These are phyloP conservation scores for Lenwebbia sp. DNA, from an alignment of 345 rosid genomes.

Conservation along the genomic window DNA sequence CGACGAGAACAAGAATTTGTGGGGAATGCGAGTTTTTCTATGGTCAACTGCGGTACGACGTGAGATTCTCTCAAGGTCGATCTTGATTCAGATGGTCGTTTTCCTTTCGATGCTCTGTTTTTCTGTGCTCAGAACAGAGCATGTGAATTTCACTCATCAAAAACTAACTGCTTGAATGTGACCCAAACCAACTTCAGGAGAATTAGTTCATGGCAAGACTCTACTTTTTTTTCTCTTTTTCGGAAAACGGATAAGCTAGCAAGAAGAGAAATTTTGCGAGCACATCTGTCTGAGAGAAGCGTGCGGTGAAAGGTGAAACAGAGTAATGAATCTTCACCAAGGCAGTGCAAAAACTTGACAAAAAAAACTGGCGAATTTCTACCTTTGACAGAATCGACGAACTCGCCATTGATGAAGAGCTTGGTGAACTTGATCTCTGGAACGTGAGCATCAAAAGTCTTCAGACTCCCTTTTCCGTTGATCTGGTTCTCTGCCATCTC, in stretches of 20 bases:
- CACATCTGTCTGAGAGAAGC: not conserved
- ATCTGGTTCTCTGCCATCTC: conserved; percentile 20
- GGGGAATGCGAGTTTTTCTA: not conserved
- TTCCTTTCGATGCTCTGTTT: not conserved
- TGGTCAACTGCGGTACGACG: not conserved
- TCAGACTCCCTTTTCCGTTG: conserved; percentile 20
- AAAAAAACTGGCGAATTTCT: not conserved
- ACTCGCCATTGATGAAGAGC: conserved; percentile 64
- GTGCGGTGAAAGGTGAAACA: not conserved
- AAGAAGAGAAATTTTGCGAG: too few species aligned
- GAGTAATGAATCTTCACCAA: not conserved
- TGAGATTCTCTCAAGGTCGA: not conserved
- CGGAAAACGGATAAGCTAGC: too few species aligned
- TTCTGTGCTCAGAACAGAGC: not conserved
- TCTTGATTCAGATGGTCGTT: not conserved
- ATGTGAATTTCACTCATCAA: not conserved
- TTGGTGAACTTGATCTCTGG: conserved; percentile 55
- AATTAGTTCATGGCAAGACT: not conserved
- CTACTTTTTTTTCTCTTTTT: too few species aligned
- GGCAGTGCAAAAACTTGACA: not conserved
- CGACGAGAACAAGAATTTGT: not conserved
- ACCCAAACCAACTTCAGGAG: not conserved
- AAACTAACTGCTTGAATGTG: not conserved
- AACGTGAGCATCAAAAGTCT: conserved; percentile 2
- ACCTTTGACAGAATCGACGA: conserved; percentile 60